These are phyloP conservation scores for Kurtzmaniella quercitrusa DNA, from an alignment of 1,139 yeast genomes.

Conservation along the genomic window DNA sequence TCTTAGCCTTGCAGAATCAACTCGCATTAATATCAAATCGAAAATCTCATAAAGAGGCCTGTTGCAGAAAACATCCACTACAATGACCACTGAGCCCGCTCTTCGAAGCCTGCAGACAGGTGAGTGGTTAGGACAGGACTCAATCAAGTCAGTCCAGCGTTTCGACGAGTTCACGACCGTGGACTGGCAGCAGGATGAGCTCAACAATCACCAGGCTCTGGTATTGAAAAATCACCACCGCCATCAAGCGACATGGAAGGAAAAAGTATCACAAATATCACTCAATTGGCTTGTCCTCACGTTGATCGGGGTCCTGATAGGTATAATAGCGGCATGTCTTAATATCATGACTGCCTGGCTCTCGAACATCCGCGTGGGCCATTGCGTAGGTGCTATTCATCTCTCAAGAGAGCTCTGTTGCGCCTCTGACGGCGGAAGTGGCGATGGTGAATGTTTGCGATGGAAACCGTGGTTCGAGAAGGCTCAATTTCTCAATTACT, in stretches of 20 bases:
- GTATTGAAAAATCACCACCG: constrained; percentile 17
- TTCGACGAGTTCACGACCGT: constrained; percentile 64
- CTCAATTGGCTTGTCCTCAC: constrained; percentile 78
- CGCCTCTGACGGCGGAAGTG: constrained; percentile 51
- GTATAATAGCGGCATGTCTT: constrained; percentile 75
- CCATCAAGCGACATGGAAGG: constrained; percentile 16
- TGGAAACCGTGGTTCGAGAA: constrained; percentile 52
- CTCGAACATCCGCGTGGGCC: constrained; percentile 75
- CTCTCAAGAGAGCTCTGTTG: constrained; percentile 80
- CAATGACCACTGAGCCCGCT: constrained; percentile 2
- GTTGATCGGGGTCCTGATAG: constrained; percentile 69
- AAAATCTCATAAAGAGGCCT: neutral
- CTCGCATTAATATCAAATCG: neutral
- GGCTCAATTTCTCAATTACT: constrained; percentile 46
- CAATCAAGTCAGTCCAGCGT: constrained; percentile 32
- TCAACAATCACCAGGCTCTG: constrained; percentile 47
- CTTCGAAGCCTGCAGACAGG: constrained; percentile 29
- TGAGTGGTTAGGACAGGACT: constrained; percentile 35
- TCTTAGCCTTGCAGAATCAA: no score
- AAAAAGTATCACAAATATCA: constrained; percentile 40
- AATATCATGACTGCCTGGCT: constrained; percentile 84
- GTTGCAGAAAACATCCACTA: neutral
- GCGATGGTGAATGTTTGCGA: constrained; percentile 40
- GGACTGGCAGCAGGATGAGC: constrained; percentile 84
- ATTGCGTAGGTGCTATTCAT: constrained; percentile 67